These are phyloP conservation scores for Oryza punctata DNA, from an alignment of 176 grass and related monocot genomes.

Conservation along the genomic window DNA sequence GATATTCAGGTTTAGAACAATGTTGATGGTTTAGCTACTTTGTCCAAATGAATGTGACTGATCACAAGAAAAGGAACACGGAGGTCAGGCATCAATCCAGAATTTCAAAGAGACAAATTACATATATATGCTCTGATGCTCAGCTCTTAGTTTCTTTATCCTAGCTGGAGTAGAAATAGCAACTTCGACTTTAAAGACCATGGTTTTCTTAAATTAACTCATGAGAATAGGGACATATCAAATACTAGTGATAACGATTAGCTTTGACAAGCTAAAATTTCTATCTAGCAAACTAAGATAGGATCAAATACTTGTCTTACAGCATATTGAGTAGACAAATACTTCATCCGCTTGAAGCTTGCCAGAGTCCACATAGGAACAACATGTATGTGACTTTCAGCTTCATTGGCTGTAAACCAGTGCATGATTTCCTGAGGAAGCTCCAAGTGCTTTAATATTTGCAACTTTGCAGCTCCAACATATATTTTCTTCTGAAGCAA, in stretches of 20 bases:
- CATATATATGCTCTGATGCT: neutral
- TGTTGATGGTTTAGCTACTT: neutral
- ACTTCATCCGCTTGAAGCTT: conserved; percentile 92
- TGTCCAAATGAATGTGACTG: neutral
- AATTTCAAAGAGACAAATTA: neutral
- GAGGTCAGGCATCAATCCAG: neutral
- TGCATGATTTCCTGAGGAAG: conserved; percentile 79
- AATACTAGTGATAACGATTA: neutral
- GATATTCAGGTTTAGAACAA: conserved; percentile 12
- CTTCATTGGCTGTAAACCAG: conserved; percentile 93
- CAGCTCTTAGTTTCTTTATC: neutral
- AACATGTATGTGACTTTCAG: conserved; percentile 94
- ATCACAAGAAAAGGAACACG: neutral
- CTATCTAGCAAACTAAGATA: conserved; percentile 13
- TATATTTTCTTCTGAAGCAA: conserved; percentile 86
- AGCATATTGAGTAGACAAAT: conserved; percentile 79
- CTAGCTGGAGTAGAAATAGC: neutral
- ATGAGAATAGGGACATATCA: neutral
- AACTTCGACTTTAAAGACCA: conserved; percentile 17
- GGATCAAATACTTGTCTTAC: conserved; percentile 49
- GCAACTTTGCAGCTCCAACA: conserved; percentile 79
- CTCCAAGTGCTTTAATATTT: conserved; percentile 66
- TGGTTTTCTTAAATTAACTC: neutral
- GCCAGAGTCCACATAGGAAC: conserved; percentile 97
- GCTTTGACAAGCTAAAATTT: neutral